Evolutionary conservation across 2,329 filamentous ascomycete species (phyloP), one percentile per base, ranked within the genome.

Genomic region (Cryphonectria radicalis): DNA sequence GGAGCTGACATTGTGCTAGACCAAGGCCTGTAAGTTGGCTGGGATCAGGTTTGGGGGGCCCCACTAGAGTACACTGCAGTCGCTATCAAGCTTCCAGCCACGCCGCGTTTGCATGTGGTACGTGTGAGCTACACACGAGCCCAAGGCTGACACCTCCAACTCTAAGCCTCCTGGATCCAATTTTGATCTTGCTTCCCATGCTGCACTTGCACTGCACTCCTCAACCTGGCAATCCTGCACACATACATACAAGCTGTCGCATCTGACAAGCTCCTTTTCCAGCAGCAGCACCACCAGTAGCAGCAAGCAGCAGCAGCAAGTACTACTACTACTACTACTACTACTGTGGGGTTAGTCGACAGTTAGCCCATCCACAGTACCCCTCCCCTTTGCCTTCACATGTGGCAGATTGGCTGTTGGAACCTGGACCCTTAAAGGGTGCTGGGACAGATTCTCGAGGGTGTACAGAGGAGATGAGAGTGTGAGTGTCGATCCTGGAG

Each of bases 351-450:
- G 28, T 25, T 28, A 19, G 42, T 65, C 70, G 53, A 66, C 63
- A 25, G 53, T 37, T 28, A 37, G 46, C 55, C 53, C 63, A 63
- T 37, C 67, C 60, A 35, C 69, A 57, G 60, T 66, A 28, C 71
- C 69, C 43, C 63, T 32, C 32, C 66, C 35, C 65, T 53, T 53
- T 68, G 59, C 62, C 69, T 68, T 74, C 73, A 76, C 75, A 79
- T 79, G 78, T 77, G 70, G 75, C 60, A 64, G 50, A 53, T 42
- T 62, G 60, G 72, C 68, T 63, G 60, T 68, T 66, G 64, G 70
- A 65, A 69, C 76, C 76, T 79, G 75, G 77, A 79, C 79, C 79
- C 79, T 80, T 75, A 75, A 76, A 76, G 79, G 80, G 79, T 77
- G 75, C 76, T 77, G 73, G 79, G 77, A 75, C 71, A 65, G 70